Evolutionary conservation across 2,329 filamentous ascomycete species (phyloP), one percentile per base, ranked within the genome.

Genomic region (Huntiella omanensis): DNA sequence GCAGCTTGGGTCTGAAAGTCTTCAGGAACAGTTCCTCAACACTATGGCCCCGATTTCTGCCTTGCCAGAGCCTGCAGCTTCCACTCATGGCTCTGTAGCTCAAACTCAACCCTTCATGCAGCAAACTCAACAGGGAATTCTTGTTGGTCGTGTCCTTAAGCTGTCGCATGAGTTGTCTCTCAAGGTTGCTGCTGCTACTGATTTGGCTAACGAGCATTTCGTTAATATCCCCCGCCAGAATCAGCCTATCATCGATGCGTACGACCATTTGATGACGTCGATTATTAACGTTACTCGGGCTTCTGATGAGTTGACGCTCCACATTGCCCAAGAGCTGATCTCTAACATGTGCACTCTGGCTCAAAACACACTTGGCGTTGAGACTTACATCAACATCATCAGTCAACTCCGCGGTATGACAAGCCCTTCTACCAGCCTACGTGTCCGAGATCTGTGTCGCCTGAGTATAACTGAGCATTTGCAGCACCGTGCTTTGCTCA

Each of bases 281-380:
- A 72, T 79, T 49, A 77, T 80, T 56, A 75, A 76, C 58, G 71
- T 68, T 2, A 71, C 71, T 6, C 74, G 77, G 54, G 70, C 64
- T 35, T 73, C 72, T 0, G 75, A 79, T 39, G 72, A 76, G 13
- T 71, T 74, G 49, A 68, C 70, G 33, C 64, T 72, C 2, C 73
- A 67, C 49, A 71, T 73, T 11, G 72, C 73, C 1, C 73, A 77
- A 51, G 70, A 75, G 52, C 73, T 80, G 40, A 71, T 68, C 45
- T 62, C 64, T 13, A 59, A 72, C 8, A 64, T 80, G 11, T 76
- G 79, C 56, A 66, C 65, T 48, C 63, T 63, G 49, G 64, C 66
- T 5, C 72, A 71, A 40, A 67, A 71, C 52, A 71, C 65, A 47
- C 59, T 80, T 13, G 66, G 73, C 5, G 60, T 79, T 5, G 75